Conservation (phyloP, 208 protist genomes). For the Phytomonas sp. region DNA sequence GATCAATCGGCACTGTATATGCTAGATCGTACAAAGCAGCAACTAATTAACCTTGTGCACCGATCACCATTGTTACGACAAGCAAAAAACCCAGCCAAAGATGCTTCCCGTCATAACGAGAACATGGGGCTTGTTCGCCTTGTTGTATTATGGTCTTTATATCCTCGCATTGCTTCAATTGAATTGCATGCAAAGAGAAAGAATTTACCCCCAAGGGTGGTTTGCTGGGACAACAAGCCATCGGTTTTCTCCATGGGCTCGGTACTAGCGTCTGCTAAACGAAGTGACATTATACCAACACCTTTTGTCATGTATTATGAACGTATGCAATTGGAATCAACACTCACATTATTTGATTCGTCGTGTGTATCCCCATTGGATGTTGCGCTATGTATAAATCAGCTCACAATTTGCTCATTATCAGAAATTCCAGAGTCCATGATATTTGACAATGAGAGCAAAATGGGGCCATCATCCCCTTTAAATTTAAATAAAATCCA, state of each 20-base stretch:
- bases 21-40: constrained; percentile 74
- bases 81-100: constrained; percentile 26
- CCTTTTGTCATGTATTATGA: constrained; percentile 75
- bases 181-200: constrained; percentile 61
- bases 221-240: constrained; percentile 81
- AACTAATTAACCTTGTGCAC: constrained; percentile 66
- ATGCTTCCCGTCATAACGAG: constrained; percentile 47
- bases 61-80: constrained; percentile 50
- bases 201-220: constrained; percentile 34
- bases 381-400: constrained; percentile 57
- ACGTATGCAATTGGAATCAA: constrained; percentile 70
- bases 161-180: constrained; percentile 62
- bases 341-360: constrained; percentile 70
- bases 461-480: constrained; percentile 35
- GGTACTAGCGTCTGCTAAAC: constrained; percentile 35
- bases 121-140: constrained; percentile 71
- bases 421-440: constrained; percentile 38
- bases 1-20: constrained; percentile 63
- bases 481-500: constrained; percentile 30
- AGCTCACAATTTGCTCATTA: constrained; percentile 55
- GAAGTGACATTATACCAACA: constrained; percentile 26
- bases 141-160: constrained; percentile 71
- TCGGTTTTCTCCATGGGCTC: constrained; percentile 41
- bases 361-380: constrained; percentile 62
- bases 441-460: constrained; percentile 44